These are phyloP conservation scores for Myxozyma kluyveri DNA, from an alignment of 805 yeast genomes.

Conservation along the genomic window DNA sequence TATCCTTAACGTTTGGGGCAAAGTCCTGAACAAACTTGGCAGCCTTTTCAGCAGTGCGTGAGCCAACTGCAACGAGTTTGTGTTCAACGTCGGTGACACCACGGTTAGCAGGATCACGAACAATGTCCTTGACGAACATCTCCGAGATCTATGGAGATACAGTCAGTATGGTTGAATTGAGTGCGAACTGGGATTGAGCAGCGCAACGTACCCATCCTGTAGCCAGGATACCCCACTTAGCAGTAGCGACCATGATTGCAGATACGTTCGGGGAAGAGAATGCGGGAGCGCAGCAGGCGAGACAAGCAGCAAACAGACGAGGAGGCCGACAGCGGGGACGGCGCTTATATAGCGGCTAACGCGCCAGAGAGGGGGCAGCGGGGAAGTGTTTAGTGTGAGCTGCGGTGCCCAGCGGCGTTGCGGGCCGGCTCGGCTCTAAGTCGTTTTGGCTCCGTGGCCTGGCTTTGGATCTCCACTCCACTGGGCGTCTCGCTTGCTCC, in stretches of 20 bases:
- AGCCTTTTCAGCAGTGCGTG: slow-evolving; percentile 33
- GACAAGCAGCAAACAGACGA: too few species aligned
- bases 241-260: slow-evolving; percentile 24
- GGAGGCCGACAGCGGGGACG: too few species aligned
- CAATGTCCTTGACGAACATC: slow-evolving; percentile 19
- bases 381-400: too few species aligned
- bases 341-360: too few species aligned
- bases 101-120: slow-evolving; percentile 26
- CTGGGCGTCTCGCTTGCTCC: too few species aligned
- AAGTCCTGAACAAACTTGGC: slow-evolving; percentile 32
- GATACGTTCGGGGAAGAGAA: too few species aligned
- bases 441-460: too few species aligned
- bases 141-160: slow-evolving; percentile 21
- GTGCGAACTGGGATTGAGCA: not conserved
- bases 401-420: too few species aligned
- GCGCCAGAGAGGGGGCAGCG: too few species aligned
- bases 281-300: too few species aligned
- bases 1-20: slow-evolving; percentile 30
- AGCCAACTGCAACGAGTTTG: slow-evolving; percentile 35
- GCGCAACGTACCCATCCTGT: slow-evolving; percentile 18
- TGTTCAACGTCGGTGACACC: slow-evolving; percentile 34
- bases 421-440: too few species aligned
- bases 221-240: slow-evolving; percentile 24
- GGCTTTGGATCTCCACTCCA: too few species aligned
- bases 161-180: not conserved